Evolutionary conservation across 2,329 filamentous ascomycete species (phyloP).

Genomic region (Sphaerostilbella broomeana): DNA sequence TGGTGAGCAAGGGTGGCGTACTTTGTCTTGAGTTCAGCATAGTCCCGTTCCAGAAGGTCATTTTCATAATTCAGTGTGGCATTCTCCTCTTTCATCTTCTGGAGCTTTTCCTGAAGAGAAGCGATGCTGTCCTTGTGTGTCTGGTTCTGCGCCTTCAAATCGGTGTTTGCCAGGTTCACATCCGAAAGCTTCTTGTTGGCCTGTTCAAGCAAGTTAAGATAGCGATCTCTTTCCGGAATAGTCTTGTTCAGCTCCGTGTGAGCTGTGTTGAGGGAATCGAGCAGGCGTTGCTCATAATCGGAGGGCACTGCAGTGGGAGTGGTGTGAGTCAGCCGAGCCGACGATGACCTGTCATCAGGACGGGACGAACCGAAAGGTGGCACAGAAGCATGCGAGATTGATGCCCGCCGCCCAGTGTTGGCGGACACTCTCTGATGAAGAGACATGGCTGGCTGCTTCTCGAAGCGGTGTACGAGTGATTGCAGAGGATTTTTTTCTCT

Average conservation of each 20-base stretch:
- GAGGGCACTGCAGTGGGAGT: conserved; percentile 3
- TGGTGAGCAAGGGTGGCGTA: conserved; percentile 25
- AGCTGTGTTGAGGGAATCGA: conserved; percentile 17
- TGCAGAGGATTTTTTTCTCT: not conserved
- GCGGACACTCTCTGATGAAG: conserved; percentile 15
- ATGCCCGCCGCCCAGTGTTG: conserved; percentile 17
- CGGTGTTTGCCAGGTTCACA: conserved; percentile 14
- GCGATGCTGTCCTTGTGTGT: conserved; percentile 14
- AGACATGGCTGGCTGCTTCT: conserved; percentile 11
- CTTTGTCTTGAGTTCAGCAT: conserved; percentile 23
- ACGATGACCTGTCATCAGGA: conserved; percentile 13
- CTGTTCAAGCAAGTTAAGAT: conserved; percentile 22
- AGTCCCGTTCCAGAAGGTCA: conserved; percentile 21
- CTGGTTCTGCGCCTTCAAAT: conserved; percentile 16
- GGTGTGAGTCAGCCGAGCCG: conserved; percentile 2
- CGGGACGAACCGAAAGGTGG: conserved; percentile 13
- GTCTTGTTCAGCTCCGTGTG: conserved; percentile 22
- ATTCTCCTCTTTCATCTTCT: conserved; percentile 17
- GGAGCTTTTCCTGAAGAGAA: conserved; percentile 17
- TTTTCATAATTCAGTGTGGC: conserved; percentile 24
- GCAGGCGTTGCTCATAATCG: conserved; percentile 16
- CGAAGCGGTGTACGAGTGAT: conserved; percentile 6
- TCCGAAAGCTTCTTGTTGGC: conserved; percentile 26
- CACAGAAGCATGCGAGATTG: conserved; percentile 20
- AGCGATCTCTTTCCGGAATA: conserved; percentile 18